phyloP scores from a whole-genome alignment of 805 yeast genomes.

The Nakazawaea sp. region DNA sequence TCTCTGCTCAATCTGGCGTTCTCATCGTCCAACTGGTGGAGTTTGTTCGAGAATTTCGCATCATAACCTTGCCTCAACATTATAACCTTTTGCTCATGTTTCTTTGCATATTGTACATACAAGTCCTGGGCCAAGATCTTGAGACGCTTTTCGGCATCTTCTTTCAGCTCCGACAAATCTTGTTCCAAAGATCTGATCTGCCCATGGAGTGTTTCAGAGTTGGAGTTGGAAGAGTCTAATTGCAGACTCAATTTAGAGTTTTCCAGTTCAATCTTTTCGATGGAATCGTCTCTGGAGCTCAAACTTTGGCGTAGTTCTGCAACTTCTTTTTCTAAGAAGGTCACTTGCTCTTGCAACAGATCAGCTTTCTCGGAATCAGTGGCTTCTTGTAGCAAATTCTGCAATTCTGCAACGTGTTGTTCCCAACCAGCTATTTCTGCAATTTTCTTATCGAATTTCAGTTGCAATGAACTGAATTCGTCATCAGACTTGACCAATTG shows the following conservation, averaged over 20 bases:
- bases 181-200: slow-evolving; percentile 13
- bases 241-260: neutral
- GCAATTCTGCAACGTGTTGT: slow-evolving; percentile 1
- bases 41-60: slow-evolving; percentile 40
- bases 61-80: slow-evolving; percentile 55
- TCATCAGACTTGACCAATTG: neutral
- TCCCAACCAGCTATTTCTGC: neutral
- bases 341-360: slow-evolving; percentile 8
- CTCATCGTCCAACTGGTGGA: slow-evolving; percentile 33
- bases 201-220: no score
- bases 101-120: slow-evolving; percentile 67
- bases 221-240: neutral
- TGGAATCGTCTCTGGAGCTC: neutral
- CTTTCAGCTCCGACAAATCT: slow-evolving; percentile 32
- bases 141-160: slow-evolving; percentile 45
- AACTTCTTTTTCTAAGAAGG: slow-evolving; percentile 15
- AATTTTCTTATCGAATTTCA: neutral
- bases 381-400: slow-evolving; percentile 10
- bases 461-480: neutral
- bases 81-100: slow-evolving; percentile 67
- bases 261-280: neutral
- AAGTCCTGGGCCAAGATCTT: slow-evolving; percentile 63
- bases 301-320: neutral
- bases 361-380: slow-evolving; percentile 7
- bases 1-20: slow-evolving; percentile 40